These are phyloP conservation scores for Cladochytrium tenue DNA, from an alignment of 371 early-diverging fungal species.

Conservation along the genomic window DNA sequence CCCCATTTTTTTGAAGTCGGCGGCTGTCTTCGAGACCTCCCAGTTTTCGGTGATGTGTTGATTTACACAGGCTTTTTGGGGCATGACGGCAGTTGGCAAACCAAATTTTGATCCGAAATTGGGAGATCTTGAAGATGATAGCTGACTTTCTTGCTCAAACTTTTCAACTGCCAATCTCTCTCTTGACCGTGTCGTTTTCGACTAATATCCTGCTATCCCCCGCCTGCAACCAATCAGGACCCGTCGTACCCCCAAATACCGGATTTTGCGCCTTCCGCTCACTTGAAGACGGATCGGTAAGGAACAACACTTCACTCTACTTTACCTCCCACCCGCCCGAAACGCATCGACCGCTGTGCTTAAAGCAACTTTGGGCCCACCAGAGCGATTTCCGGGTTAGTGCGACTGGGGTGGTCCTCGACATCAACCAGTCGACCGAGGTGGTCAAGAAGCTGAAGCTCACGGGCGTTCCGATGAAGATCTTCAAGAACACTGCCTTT, in stretches of 20 bases:
- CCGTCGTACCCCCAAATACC: constrained; percentile 88
- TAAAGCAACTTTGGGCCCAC: too few species aligned
- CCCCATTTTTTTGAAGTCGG: too few species aligned
- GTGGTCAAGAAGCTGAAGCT: constrained; percentile 99
- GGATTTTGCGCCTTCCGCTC: constrained; percentile 92
- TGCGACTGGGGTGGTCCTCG: constrained; percentile 92
- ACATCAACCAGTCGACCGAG: constrained; percentile 85
- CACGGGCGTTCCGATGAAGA: constrained; percentile 91
- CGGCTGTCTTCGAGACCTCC: background rate
- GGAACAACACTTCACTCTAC: too few species aligned
- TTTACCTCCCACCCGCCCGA: too few species aligned
- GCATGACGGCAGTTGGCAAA: background rate
- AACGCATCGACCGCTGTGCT: constrained; percentile 2
- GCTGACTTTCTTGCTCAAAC: too few species aligned
- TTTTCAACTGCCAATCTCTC: too few species aligned
- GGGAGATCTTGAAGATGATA: too few species aligned
- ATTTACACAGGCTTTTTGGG: too few species aligned
- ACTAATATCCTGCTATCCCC: too few species aligned
- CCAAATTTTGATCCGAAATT: background rate
- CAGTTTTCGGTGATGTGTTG: too few species aligned
- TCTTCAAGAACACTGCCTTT: constrained; percentile 98
- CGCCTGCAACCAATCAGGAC: too few species aligned
- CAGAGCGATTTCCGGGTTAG: constrained; percentile 87
- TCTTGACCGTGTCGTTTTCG: too few species aligned
- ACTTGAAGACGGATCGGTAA: constrained; percentile 69